phyloP scores from a whole-genome alignment of 495 filamentous ascomycete genomes.

The Barbatosphaeria neglecta region DNA sequence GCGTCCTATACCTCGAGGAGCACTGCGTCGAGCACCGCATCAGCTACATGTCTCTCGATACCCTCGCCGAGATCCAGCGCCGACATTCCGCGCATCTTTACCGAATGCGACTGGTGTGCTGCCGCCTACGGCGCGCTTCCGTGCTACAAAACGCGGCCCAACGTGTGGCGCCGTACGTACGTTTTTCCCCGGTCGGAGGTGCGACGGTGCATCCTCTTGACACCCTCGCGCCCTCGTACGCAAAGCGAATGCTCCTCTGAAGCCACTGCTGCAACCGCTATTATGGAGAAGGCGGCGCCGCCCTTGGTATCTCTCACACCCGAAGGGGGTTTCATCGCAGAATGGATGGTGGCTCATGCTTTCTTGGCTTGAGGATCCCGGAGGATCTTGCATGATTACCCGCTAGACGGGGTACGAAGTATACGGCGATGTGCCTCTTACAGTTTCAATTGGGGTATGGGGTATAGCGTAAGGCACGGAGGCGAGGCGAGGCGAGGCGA shows the following conservation, averaged over 20 bases:
- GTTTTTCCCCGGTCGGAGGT: conserved; percentile 44
- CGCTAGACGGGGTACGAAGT: too few relatives aligned
- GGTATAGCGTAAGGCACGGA: too few relatives aligned
- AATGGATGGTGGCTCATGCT: too few relatives aligned
- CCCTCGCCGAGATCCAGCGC: conserved; percentile 54
- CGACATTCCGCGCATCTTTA: conserved; percentile 49
- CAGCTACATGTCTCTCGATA: conserved; percentile 52
- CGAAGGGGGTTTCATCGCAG: too few relatives aligned
- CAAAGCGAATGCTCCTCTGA: conserved; percentile 59
- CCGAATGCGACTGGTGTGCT: conserved; percentile 54
- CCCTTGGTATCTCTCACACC: too few relatives aligned
- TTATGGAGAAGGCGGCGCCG: too few relatives aligned
- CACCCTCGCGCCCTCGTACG: conserved; percentile 41
- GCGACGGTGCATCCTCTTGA: conserved; percentile 43
- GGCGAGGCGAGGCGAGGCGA: too few relatives aligned
- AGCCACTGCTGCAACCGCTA: too few relatives aligned
- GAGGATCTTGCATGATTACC: too few relatives aligned
- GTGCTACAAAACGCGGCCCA: conserved; percentile 59
- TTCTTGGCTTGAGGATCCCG: too few relatives aligned
- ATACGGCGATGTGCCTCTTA: too few relatives aligned
- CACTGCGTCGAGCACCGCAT: conserved; percentile 58
- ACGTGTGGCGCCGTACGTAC: conserved; percentile 60
- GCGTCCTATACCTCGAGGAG: conserved; percentile 57
- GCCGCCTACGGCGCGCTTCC: conserved; percentile 49
- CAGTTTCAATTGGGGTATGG: too few relatives aligned